Conservation (phyloP, 2,329 filamentous ascomycete species). For the Phyllosticta ampelicida region DNA sequence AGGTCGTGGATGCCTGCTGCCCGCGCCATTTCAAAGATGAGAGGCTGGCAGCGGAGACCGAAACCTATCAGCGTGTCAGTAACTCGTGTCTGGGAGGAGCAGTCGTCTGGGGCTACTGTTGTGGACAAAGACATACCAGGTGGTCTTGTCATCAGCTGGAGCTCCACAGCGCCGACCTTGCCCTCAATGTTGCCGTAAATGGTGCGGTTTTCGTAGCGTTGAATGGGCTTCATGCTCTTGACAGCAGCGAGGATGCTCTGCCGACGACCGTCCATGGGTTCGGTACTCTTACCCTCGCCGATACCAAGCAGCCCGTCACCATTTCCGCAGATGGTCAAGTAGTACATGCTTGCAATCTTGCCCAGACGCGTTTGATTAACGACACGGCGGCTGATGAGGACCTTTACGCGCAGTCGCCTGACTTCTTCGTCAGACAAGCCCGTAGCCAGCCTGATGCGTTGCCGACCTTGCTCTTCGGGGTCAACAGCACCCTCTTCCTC, state of each 20-base stretch:
- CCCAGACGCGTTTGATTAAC: conserved; percentile 92
- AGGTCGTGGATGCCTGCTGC: conserved; percentile 80
- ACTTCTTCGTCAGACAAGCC: conserved; percentile 42
- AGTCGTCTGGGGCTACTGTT: neutral
- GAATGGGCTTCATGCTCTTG: conserved; percentile 85
- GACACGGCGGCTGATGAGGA: conserved; percentile 62
- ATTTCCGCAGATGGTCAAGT: conserved; percentile 77
- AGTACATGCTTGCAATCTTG: conserved; percentile 71
- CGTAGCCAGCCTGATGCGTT: conserved; percentile 46
- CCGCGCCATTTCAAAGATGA: conserved; percentile 91
- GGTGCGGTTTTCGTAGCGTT: conserved; percentile 82
- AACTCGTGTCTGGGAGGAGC: neutral
- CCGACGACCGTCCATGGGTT: conserved; percentile 52
- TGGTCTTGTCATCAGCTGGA: conserved; percentile 70
- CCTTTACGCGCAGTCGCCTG: conserved; percentile 52
- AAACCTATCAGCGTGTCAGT: conserved; percentile 52
- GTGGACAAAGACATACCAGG: conserved; percentile 64
- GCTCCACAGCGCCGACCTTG: conserved; percentile 81
- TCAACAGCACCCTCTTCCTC: conserved; percentile 12
- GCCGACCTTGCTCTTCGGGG: conserved; percentile 33
- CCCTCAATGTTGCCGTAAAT: conserved; percentile 74
- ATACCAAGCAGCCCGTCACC: conserved; percentile 75
- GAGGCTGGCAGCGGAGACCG: conserved; percentile 78
- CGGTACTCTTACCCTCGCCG: conserved; percentile 79
- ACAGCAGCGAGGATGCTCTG: conserved; percentile 77